Base-by-base conservation (phyloP, 257 asterid species). In the Thymus mandschuricus region DNA sequence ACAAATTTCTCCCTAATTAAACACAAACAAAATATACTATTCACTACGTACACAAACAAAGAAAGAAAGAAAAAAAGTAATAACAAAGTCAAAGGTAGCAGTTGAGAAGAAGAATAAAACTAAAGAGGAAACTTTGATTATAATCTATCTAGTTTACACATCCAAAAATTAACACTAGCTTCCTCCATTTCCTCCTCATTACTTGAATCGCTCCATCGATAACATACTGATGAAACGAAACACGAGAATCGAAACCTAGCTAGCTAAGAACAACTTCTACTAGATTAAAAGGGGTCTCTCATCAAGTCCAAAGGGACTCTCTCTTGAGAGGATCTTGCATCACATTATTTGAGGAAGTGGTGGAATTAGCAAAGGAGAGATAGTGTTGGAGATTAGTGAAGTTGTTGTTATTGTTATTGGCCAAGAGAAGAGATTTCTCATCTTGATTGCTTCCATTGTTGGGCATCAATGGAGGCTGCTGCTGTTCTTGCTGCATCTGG, bases 281-380 rank as follows among this genome's bases (percentile, higher is more conserved):
- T 21, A 41, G 6, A 27, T 54, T 13, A 54, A 34, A 4, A 15
- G 57, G n/a, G n/a, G n/a, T n/a, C 8, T 28, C 0, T 44, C 3
- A 44, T 83, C 44, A 86, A 79, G 94, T 84, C 96, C 96, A 88
- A 66, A 88, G 87, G 75, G 96, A 92, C 89, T 92, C 98, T 78
- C 94, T 84, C 86, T 89, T 92, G 71, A 86, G 88, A 66, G 98
- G 90, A 69, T 92, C 96, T 79, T 88, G 98, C 86, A 86, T 86
- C 40, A 83, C 88, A 76, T 21, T 52, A 73, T 9, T 60, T 60
- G 69, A 58, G 65, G 85, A 76, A 46, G 83, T 74, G 46, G 87
- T 74, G 35, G 97, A 74, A n/a, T 49, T 49, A 66, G 95, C 88
- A 76, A 85, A 86, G 80, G 74, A 68, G 31, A 88, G 85, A 64